Base-by-base conservation (phyloP, 306 rosid genomes). In the Psophocarpus tetragonolobus region DNA sequence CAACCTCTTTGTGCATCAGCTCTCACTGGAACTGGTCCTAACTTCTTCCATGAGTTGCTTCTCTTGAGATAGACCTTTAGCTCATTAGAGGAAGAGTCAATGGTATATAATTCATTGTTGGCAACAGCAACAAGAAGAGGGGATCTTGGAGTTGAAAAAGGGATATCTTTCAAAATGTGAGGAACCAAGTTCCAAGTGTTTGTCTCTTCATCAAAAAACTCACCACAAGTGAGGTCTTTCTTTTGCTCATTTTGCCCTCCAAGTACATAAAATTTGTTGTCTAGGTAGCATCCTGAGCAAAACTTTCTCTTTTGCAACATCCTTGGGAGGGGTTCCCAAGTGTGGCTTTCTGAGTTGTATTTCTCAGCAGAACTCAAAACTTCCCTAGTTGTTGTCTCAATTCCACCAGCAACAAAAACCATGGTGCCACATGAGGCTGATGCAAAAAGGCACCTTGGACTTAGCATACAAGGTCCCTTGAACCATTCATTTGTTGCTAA, bases 401-500 rank as follows among this genome's bases (percentile, higher is more conserved):
- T 45, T 36, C 98, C 97, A 32, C 98, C 98, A 0, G 97, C 98
- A 8, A 94, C 87, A 80, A 71, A 91, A 38, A 85, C 97, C 45
- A 57, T 80, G 60, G 84, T 67, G 2, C 87, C 96, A 27, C 76
- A 81, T 1, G 94, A 78, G 13, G 95, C 96, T 15, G 91, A 82
- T 35, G 97, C 98, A 71, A 88, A 91, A 32, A 80, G 68, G 13
- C 91, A 86, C 83, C 98, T 82, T 12, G 91, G 84, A 47, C n/a
- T 85, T 72, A 81, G 80, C 98, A 94, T 94, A 3, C 84, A 72
- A 36, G 97, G 89, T 13, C 89, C 94, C 54, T 78, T 88, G 50
- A 71, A 73, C 98, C 98, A 91, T 42, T 75, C 73, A 86, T 88
- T 87, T 71, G 82, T 74, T 29, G 64, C 83, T 50, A 88, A 65